Evolutionary conservation across 2,329 filamentous ascomycete genomes (phyloP), one percentile per base, ranked within the genome.

Genomic region (Ceratocystiopsis brevicomis): DNA sequence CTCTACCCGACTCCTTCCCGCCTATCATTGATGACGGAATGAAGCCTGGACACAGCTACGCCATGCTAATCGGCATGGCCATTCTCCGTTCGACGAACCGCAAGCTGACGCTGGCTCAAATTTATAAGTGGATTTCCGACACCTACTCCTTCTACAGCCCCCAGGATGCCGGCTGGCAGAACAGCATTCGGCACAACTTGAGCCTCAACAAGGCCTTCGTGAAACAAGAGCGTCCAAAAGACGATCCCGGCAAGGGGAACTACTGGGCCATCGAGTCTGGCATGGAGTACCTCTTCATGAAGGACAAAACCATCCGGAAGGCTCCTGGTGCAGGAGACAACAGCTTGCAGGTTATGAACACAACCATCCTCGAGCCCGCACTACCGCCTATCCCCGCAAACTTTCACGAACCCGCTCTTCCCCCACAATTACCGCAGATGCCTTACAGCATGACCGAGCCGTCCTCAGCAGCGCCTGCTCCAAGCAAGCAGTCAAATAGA

Each of bases 61-160:
- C 90, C 17, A 82, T 81, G 52, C 71, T 98, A 52, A 96, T 96
- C 50, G 90, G 84, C 56, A 95, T 95, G 87, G 86, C 90, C 42
- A 95, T 98, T 53, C 68, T 96, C 18, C 78, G 87, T 48, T 84
- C 90, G 5, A 79, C 82, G 13, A 76, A 79, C 48, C 78, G 86
- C 47, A 80, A 83, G 42, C 68, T 96, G 48, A 96, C 90, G 1
- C 70, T 98, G 16, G 78, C 86, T 21, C 86, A 95, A 59, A 98
- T 98, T 52, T 98, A 96, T 70, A 94, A 93, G 57, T 98, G 90
- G 88, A 96, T 98, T 53, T 92, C 85, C n/a, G 84, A 92, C 57
- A 87, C 80, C 16, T 96, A 82, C 58, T 78, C 74, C 6, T 95
- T 88, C 61, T 98, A 96, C 65, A 78, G 74, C 52, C 73, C 76